A percentile compares a stretch with the other conserved stretches of the same genome.
Evolutionary conservation across 2,329 filamentous ascomycete species (phyloP).

Genomic region (Zarea fungicola): DNA sequence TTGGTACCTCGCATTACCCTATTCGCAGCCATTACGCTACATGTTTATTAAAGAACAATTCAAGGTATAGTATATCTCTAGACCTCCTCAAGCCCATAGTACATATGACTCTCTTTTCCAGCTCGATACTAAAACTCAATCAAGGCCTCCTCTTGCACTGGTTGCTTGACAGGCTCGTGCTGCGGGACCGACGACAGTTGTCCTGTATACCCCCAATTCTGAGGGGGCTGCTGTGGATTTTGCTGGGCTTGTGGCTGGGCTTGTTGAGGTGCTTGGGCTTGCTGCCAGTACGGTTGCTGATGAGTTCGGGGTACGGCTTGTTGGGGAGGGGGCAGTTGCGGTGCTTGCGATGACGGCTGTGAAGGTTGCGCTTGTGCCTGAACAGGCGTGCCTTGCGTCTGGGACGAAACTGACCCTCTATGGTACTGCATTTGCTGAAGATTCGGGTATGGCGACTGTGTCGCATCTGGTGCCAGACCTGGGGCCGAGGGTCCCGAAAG

Average conservation of each 20-base stretch:
- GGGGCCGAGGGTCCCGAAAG: slow-evolving; percentile 33
- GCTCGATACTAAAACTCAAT: slow-evolving; percentile 61
- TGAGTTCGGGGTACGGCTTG: slow-evolving; percentile 24
- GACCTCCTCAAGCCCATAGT: too few relatives aligned
- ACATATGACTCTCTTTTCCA: too few relatives aligned
- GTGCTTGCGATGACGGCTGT: slow-evolving; percentile 26
- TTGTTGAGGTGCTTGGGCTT: slow-evolving; percentile 13
- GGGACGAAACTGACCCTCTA: slow-evolving; percentile 35
- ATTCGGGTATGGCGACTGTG: slow-evolving; percentile 48
- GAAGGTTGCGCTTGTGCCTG: slow-evolving; percentile 24
- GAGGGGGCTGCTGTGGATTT: slow-evolving; percentile 29
- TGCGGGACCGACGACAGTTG: slow-evolving; percentile 58
- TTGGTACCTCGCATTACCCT: neutral
- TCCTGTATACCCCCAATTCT: slow-evolving; percentile 40
- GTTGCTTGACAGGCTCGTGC: slow-evolving; percentile 37
- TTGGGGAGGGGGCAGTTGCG: slow-evolving; percentile 26
- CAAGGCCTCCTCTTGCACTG: slow-evolving; percentile 66
- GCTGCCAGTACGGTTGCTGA: slow-evolving; percentile 27
- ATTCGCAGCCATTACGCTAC: too few relatives aligned
- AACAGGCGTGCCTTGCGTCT: slow-evolving; percentile 27
- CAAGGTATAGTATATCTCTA: neutral
- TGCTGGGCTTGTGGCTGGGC: neutral
- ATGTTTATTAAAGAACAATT: too few relatives aligned
- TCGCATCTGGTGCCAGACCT: slow-evolving; percentile 35
- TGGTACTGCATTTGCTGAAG: slow-evolving; percentile 45